Base-by-base conservation (phyloP, 2,329 filamentous ascomycete genomes). In the Decorospora gaudefroyi region DNA sequence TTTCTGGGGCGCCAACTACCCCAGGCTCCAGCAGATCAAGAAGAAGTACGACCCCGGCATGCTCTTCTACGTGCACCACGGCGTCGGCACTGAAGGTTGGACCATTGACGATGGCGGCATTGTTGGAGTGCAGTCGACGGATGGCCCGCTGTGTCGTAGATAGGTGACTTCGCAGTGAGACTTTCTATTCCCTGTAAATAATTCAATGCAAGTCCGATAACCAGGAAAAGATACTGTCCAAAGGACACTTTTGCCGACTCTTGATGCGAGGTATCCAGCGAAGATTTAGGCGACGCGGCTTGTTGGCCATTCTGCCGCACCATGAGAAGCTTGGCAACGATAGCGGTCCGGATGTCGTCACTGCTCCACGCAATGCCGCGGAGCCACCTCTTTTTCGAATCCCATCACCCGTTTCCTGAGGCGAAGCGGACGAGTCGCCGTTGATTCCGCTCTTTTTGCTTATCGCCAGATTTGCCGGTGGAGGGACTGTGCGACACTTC, bases 1-100 rank as follows among this genome's bases (percentile, higher is more conserved):
- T 5, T 76, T 74, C 51, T 75, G 68, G 66, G 74, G 72, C 4
- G 42, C 43, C 10, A 63, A 67, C 34, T 69, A 69, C 37, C 47
- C 53, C 1, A 42, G 53, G 19, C 50, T 69, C 11, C 18, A 57
- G 35, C 40, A 49, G 35, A 46, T 67, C 40, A 69, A 69, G 55
- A 51, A 60, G 42, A 57, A 57, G 35, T 58, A 54, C 46, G 65
- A 69, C 36, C 62, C 64, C 2, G 53, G 44, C 9, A 66, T 57
- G 29, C 25, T 70, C 25, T 70, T 70, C 49, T 69, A 67, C 32
- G 62, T 62, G 9, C 51, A 59, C 28, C 55, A 62, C 31, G 63
- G 59, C 10, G 62, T 69, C 7, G 64, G 64, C 10, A 65, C 60
- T 13, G 65, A 68, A 31, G 51, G 51, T 2, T 68, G 65, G 63